Evolutionary conservation across 2,329 filamentous ascomycete genomes (phyloP).

Genomic region (Drechmeria coniospora): DNA sequence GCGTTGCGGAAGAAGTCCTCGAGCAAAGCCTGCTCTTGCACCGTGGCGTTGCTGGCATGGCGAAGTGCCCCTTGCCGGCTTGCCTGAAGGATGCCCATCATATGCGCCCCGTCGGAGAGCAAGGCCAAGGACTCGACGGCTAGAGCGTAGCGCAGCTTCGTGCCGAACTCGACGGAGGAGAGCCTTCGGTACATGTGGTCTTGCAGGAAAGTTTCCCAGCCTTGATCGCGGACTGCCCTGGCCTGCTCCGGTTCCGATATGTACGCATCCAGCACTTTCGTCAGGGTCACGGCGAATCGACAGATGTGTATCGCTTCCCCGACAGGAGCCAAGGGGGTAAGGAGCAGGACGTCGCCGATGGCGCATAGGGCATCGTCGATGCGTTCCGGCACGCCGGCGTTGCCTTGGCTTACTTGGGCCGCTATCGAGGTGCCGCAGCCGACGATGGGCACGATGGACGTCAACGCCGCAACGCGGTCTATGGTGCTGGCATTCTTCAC

Average conservation of each 20-base stretch:
- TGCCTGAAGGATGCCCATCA: neutral
- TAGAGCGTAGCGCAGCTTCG: constrained; percentile 1
- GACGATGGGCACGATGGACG: constrained; percentile 1
- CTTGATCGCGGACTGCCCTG: neutral
- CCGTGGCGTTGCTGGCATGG: neutral
- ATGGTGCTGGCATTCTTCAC: constrained; percentile 1
- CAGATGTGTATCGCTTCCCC: constrained; percentile 1
- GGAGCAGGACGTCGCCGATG: constrained; percentile 1
- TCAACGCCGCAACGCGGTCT: constrained; percentile 1
- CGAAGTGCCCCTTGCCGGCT: neutral
- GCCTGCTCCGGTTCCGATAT: neutral
- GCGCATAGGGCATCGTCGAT: constrained; percentile 1
- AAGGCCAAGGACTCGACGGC: constrained; percentile 1
- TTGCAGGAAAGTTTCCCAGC: neutral
- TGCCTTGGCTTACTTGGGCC: neutral
- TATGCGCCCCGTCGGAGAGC: constrained; percentile 1
- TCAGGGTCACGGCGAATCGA: constrained; percentile 1
- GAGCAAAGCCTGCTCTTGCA: neutral
- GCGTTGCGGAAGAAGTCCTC: neutral
- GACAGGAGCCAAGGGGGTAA: neutral
- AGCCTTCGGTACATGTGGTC: constrained; percentile 1
- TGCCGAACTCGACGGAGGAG: constrained; percentile 1
- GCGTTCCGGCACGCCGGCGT: neutral
- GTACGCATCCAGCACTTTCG: too few species aligned
- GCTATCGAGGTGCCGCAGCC: constrained; percentile 1